Evolutionary conservation across 2,329 filamentous ascomycete species (phyloP).

Genomic region (Albophoma yamanashiensis): DNA sequence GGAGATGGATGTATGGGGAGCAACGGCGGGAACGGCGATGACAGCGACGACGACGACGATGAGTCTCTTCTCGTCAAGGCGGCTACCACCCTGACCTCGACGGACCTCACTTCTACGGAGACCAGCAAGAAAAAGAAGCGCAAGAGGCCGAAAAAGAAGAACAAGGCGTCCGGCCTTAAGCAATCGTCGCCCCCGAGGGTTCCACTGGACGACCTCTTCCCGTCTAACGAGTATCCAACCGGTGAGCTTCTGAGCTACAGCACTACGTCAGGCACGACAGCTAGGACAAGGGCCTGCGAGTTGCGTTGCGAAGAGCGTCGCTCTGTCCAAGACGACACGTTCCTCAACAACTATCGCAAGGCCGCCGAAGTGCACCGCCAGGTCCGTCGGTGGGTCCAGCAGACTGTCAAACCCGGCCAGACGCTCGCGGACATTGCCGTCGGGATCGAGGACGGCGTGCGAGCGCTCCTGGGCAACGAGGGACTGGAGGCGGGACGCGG

Average conservation of each 20-base stretch:
- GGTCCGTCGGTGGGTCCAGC: constrained; percentile 69
- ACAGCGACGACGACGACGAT: constrained; percentile 12
- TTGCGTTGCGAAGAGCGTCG: constrained; percentile 7
- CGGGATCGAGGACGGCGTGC: constrained; percentile 70
- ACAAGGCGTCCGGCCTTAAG: constrained; percentile 8
- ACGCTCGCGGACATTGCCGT: constrained; percentile 67
- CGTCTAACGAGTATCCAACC: constrained; percentile 13
- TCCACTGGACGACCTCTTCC: constrained; percentile 18
- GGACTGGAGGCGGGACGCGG: constrained; percentile 66
- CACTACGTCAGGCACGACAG: neutral
- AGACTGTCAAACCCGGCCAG: constrained; percentile 68
- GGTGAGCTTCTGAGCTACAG: constrained; percentile 18
- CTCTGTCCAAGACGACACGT: constrained; percentile 33
- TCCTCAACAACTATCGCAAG: constrained; percentile 66
- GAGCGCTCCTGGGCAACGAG: constrained; percentile 61
- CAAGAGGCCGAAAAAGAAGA: constrained; percentile 17
- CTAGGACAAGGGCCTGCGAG: neutral
- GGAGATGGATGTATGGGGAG: constrained; percentile 28
- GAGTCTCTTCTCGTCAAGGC: constrained; percentile 8
- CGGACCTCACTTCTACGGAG: neutral
- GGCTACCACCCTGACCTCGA: constrained; percentile 11
- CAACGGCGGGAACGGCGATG: constrained; percentile 15
- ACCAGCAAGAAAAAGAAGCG: constrained; percentile 13
- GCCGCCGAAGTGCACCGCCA: constrained; percentile 74
- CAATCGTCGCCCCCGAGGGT: constrained; percentile 23